A percentile compares a stretch with the other conserved stretches of the same genome.
Evolutionary conservation across 1,139 yeast genomes (phyloP).

Genomic region (Pichia sp.): DNA sequence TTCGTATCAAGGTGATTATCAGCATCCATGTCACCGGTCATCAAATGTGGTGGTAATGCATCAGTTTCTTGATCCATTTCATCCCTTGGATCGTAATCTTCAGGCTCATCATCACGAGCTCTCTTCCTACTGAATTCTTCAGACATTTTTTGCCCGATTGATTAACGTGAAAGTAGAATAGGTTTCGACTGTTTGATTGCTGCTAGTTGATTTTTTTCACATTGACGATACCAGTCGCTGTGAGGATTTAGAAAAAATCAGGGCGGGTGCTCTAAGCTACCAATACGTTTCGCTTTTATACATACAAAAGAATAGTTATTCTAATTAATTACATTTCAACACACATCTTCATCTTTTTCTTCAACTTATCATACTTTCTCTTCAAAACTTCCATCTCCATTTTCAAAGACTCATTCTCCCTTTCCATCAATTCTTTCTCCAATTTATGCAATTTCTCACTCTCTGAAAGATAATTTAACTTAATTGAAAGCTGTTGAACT

Average conservation of each 20-base stretch:
- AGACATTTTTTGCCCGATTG: conserved; percentile 13
- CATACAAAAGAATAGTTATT: too few relatives aligned
- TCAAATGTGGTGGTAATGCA: conserved; percentile 14
- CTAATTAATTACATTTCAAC: not conserved
- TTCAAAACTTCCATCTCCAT: conserved; percentile 30
- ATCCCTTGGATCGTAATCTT: conserved; percentile 16
- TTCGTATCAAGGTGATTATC: not conserved
- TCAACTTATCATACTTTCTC: conserved; percentile 37
- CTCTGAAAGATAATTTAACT: conserved; percentile 18
- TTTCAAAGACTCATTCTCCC: conserved; percentile 40
- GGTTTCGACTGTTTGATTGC: too few relatives aligned
- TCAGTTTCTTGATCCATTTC: not conserved
- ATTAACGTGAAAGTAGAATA: too few relatives aligned
- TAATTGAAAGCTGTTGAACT: conserved; percentile 36
- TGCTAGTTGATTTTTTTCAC: too few relatives aligned
- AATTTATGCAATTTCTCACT: conserved; percentile 25
- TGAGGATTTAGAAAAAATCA: too few relatives aligned
- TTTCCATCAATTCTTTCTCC: conserved; percentile 22
- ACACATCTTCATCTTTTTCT: conserved; percentile 19
- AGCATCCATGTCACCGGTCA: conserved; percentile 2
- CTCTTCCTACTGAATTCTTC: conserved; percentile 30
- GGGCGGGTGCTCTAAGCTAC: too few relatives aligned
- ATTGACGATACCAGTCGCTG: too few relatives aligned
- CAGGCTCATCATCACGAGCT: conserved; percentile 34
- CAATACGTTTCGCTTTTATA: too few relatives aligned